Evolutionary conservation across 257 asterid species (phyloP), one percentile per base, ranked within the genome.

Genomic region (Plantago elongata): DNA sequence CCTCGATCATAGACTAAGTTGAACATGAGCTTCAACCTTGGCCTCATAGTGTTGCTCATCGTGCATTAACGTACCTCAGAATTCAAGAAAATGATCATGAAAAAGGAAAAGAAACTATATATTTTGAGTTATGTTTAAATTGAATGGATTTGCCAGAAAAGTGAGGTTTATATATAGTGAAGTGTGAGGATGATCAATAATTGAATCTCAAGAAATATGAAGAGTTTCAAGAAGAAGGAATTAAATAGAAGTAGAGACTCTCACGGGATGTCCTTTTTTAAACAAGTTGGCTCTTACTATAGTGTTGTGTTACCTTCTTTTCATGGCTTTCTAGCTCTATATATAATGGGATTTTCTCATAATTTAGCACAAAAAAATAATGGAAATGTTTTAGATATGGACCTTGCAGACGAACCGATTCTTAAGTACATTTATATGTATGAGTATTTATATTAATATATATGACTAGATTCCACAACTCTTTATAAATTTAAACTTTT

Each of bases 1-100:
- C 93, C 93, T 74, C 89, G 72, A 56, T 84, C 93, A 8, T 84
- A 84, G 62, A 50, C 88, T 68, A 81, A 64, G 62, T 82, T 44
- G 64, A 84, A 71, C 80, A 75, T 66, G 38, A 84, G 68, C 73
- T 78, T 74, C 76, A 72, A 71, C 69, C 89, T 79, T 42, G 88
- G 88, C 70, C 74, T 75, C 82, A 63, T 77, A 9, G 84, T 54
- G 57, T 84, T 81, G 63, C 84, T 79, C 92, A 81, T 84, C 65
- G 43, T 56, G 65, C 65, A 63, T 50, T 0, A 16, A 61, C 17
- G n/a, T 40, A 13, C 40, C 11, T 45, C 51, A 1, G 50, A 12
- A 46, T 29, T 50, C 47, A 14, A 45, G 50, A 58, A 51, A 11
- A 40, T 46, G 56, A 57, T 11, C 61, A 54, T 59, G 22, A 42